Evolutionary conservation across 805 yeast genomes (phyloP), one percentile per base, ranked within the genome.

Genomic region (Candida oleophila): DNA sequence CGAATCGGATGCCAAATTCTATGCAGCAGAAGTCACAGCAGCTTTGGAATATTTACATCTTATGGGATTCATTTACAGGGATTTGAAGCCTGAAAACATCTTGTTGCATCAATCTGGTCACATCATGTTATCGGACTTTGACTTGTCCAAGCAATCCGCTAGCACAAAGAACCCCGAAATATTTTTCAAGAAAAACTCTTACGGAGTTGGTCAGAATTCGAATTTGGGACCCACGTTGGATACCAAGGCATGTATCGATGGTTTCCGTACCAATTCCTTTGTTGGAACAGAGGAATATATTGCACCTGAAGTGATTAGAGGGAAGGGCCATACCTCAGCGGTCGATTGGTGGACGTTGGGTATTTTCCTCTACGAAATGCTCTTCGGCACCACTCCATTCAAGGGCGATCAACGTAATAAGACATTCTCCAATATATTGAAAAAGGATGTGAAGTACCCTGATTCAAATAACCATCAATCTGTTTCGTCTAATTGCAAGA

Each of bases 271-370:
- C 1, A 95, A 94, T 65, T 91, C 98, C 1, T 94, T 94, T 73
- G 99, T 94, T 32, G 99, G 99, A 1, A 94, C 99, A 0, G 99
- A 94, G 62, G 99, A 94, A 62, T 94, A 94, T 64, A 90, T 94
- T 58, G 98, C 99, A 0, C 99, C 99, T 0, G 99, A 94, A 60
- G 99, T 94, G 3, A 94, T 94, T 45, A 75, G 94, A 63, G 98
- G 98, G 1, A 88, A 91, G 56, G 99, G 99, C 1, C 99, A 94
- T 59, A 92, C 98, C 1, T 85, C 92, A 5, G 97, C 98, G 0
- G 99, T 94, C 15, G 99, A 94, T 65, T 94, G 99, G 99, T 94
- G 99, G 99, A 94, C 99, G 0, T 71, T 94, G 53, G 99, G 99
- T 3, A 90, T 94, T 18, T 76, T 94, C 57, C 73, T 90, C 20